A percentile compares a stretch with the other conserved stretches of the same genome.
Evolutionary conservation across 305 asterid genomes (phyloP).

Genomic region (Ajuga reptans): DNA sequence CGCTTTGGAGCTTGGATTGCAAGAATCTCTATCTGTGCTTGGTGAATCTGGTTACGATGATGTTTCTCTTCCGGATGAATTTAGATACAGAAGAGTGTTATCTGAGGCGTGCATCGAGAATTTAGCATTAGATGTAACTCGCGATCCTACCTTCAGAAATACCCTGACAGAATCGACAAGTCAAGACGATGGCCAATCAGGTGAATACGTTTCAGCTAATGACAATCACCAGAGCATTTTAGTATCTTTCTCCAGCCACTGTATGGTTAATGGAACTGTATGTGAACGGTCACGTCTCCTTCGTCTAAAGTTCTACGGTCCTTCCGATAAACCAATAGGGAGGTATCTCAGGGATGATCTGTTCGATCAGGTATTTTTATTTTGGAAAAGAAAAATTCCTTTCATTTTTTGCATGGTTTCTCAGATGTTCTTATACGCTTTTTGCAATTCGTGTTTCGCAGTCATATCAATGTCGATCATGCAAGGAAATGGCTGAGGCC

Average conservation of each 20-base stretch:
- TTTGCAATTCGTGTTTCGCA: constrained; percentile 30
- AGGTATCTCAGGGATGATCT: constrained; percentile 78
- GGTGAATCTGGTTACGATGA: constrained; percentile 24
- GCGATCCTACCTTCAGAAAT: constrained; percentile 13
- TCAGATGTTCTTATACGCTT: neutral
- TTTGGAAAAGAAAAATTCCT: neutral
- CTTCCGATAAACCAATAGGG: constrained; percentile 89
- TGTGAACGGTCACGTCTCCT: constrained; percentile 79
- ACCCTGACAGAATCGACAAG: constrained; percentile 20
- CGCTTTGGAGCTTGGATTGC: constrained; percentile 46
- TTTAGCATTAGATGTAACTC: constrained; percentile 28
- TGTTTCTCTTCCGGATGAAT: constrained; percentile 29
- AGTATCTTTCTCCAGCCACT: constrained; percentile 83
- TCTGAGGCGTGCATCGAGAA: constrained; percentile 36
- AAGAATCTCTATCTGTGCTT: constrained; percentile 43
- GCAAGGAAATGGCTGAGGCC: constrained; percentile 83
- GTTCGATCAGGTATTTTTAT: constrained; percentile 60
- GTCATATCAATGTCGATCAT: constrained; percentile 62
- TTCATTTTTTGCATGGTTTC: neutral
- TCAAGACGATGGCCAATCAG: constrained; percentile 35
- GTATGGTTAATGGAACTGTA: constrained; percentile 54
- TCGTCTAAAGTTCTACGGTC: constrained; percentile 69
- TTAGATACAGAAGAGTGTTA: constrained; percentile 31
- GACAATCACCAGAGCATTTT: constrained; percentile 67
- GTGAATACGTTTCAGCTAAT: constrained; percentile 43